Conservation (phyloP, 139 green algal species). For the Micromonas pusilla region DNA sequence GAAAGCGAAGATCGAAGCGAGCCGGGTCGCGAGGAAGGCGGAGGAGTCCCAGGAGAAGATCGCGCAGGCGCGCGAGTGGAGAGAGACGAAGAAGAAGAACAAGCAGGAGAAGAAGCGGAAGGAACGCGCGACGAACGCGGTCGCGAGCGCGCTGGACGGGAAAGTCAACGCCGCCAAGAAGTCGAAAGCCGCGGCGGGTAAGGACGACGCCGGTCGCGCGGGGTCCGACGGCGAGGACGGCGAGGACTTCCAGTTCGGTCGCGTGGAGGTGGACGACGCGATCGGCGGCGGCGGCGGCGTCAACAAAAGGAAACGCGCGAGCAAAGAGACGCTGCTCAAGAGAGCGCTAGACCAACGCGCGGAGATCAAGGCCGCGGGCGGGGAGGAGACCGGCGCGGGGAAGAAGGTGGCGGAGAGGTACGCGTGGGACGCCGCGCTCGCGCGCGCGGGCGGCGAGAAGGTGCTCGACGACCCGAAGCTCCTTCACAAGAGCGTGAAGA, state of each 20-base stretch:
- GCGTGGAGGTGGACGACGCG: conserved; percentile 1
- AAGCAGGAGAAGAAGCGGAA: conserved; percentile 10
- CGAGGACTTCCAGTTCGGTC: conserved; percentile 7
- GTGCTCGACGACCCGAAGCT: conserved; percentile 30
- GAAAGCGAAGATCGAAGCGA: conserved; percentile 6
- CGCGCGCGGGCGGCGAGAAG: conserved; percentile 10
- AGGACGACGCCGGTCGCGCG: background rate
- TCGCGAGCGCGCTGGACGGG: background rate
- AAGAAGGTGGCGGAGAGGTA: conserved; percentile 11
- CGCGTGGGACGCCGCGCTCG: conserved; percentile 12
- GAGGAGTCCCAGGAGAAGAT: conserved; percentile 1
- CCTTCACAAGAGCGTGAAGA: background rate
- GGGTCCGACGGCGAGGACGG: background rate
- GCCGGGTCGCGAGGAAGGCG: background rate
- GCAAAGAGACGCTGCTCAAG: background rate
- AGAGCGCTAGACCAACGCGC: background rate
- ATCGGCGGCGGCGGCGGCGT: background rate
- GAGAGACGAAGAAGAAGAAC: background rate
- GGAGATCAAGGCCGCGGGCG: conserved; percentile 3
- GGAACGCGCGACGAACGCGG: background rate
- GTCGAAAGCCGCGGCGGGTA: background rate
- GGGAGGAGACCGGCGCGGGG: background rate
- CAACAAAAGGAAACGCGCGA: conserved; percentile 7
- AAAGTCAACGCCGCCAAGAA: background rate
- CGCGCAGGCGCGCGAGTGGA: conserved; percentile 6